Evolutionary conservation across 2,329 filamentous ascomycete species (phyloP).

Genomic region (Cryphonectria carpinicola): DNA sequence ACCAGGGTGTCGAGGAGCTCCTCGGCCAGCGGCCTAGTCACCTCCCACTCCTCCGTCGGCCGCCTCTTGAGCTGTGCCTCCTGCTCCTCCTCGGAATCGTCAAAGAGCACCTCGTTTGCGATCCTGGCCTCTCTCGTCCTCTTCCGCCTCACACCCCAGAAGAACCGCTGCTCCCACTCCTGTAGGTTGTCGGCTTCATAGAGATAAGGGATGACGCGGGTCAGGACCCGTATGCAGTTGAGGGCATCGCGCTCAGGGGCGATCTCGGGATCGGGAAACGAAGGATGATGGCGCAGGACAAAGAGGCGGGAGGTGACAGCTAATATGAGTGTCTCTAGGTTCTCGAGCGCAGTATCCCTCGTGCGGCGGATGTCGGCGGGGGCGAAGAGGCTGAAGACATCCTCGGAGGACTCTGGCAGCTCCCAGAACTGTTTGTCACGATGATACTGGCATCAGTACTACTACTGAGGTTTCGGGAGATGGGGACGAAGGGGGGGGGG

Average conservation of each 20-base stretch:
- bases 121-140: slow-evolving; percentile 69
- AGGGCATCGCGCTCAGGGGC: slow-evolving; percentile 87
- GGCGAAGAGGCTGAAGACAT: slow-evolving; percentile 95
- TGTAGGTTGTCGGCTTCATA: slow-evolving; percentile 87
- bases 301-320: slow-evolving; percentile 83
- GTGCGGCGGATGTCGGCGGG: slow-evolving; percentile 86
- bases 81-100: slow-evolving; percentile 62
- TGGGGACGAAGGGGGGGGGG: not conserved
- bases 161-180: slow-evolving; percentile 89
- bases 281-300: slow-evolving; percentile 82
- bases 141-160: slow-evolving; percentile 79
- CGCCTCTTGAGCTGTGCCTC: slow-evolving; percentile 57
- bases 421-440: slow-evolving; percentile 86
- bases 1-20: slow-evolving; percentile 89
- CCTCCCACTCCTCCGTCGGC: slow-evolving; percentile 69
- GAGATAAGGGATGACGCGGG: slow-evolving; percentile 84
- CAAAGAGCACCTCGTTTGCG: slow-evolving; percentile 80
- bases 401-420: slow-evolving; percentile 91
- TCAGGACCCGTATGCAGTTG: slow-evolving; percentile 92
- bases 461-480: not conserved
- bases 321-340: slow-evolving; percentile 86
- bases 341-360: slow-evolving; percentile 81
- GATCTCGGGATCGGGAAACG: slow-evolving; percentile 84
- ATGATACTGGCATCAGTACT: slow-evolving; percentile 11
- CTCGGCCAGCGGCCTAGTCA: slow-evolving; percentile 85